Base-by-base conservation (phyloP, 2,329 filamentous ascomycete species). In the Fusarium staphyleae region DNA sequence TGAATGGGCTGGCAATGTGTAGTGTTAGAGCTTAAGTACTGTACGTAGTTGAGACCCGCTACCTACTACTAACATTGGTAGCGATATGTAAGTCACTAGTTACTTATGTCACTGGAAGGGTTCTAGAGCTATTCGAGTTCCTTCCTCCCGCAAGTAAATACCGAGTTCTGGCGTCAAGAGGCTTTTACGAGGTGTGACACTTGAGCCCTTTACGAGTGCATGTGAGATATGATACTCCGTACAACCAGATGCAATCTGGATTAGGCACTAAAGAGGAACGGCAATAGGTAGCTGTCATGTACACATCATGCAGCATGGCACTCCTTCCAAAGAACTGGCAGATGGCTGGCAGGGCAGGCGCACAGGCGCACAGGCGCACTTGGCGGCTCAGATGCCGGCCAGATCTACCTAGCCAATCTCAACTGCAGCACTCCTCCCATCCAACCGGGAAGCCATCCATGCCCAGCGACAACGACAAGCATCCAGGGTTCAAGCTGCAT, bases 361-460 rank as follows among this genome's bases (percentile, higher is more conserved):
- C 12, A 30, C 11, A 22, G 4, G 47, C 30, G 14, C 30, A 24
- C 29, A 33, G 40, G 53, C 48, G 62, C 52, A 63, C 55, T 65
- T 57, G 48, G 50, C 47, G 52, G 58, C 52, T 55, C 49, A 63
- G 35, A 42, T 50, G 49, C 42, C 51, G 49, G 56, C 57, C 36
- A 48, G 57, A 48, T 47, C 29, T 19, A 35, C 32, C 58, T 19
- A 35, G 34, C 58, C 62, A 63, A 65, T 65, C 45, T 55, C 36
- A 33, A 46, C 40, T 30, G 33, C 49, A 57, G 45, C 33, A 7
- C 34, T 33, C 18, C 47, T 50, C 40, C 46, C 51, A 55, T 43
- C 49, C 30, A 35, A 55, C 43, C 28, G 41, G 33, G 19, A 52
- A 19, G 15, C 26, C 30, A 37, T 36, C 24, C 34, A 39, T 47